Conservation (phyloP, 1,139 yeast species). For the Ogataea hybrid region DNA sequence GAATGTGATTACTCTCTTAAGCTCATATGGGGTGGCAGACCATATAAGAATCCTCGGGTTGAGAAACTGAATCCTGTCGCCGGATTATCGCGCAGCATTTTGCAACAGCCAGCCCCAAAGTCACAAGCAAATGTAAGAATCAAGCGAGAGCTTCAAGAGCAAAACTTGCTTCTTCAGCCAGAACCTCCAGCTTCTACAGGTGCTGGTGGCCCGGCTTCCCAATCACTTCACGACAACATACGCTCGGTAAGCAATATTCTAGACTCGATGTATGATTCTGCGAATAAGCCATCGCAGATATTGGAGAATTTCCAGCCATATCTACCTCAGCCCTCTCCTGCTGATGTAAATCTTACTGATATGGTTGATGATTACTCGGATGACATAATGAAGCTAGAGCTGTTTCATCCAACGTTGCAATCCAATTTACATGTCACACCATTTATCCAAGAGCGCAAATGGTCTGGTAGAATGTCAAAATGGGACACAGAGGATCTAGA, state of each 20-base stretch:
- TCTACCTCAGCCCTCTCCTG: not conserved
- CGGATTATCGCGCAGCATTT: constrained; percentile 17
- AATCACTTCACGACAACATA: constrained; percentile 7
- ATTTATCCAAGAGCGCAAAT: constrained; percentile 6
- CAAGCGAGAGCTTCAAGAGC: not conserved
- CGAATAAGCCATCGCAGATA: constrained; percentile 12
- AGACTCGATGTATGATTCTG: constrained; percentile 12
- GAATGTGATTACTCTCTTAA: constrained; percentile 65
- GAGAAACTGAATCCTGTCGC: constrained; percentile 31
- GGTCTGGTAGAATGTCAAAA: not conserved
- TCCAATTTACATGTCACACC: constrained; percentile 22
- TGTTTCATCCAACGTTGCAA: constrained; percentile 12
- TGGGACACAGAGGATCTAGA: constrained; percentile 1
- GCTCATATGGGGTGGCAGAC: constrained; percentile 79
- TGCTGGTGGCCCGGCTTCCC: not conserved
- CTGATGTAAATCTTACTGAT: constrained; percentile 5
- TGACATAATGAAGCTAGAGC: constrained; percentile 23
- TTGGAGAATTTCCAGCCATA: constrained; percentile 13
- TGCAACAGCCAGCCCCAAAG: not conserved
- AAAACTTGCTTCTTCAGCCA: too few species aligned
- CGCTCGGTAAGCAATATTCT: constrained; percentile 14
- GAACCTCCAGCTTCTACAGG: not conserved
- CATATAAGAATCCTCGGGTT: constrained; percentile 44
- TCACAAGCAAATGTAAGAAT: not conserved
- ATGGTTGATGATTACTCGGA: constrained; percentile 26